Evolutionary conservation across 768 basidiomycete species (phyloP).

Genomic region (Solioccasus polychromus): DNA sequence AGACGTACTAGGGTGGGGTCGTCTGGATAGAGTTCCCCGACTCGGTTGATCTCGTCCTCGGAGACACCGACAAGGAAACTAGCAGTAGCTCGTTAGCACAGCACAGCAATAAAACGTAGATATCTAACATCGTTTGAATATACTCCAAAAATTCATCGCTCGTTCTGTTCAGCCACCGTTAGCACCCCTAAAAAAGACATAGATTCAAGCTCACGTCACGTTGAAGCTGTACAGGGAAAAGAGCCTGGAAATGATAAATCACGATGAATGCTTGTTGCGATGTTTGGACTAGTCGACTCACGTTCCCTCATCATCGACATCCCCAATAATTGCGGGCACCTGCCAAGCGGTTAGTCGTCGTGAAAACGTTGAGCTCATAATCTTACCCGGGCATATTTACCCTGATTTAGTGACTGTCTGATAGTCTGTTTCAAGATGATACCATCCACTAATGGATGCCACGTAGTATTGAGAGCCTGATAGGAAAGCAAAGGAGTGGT

Average conservation of each 20-base stretch:
- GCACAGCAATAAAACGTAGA: not conserved
- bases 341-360: not conserved
- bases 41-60: slow-evolving; percentile 1
- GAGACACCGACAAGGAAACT: slow-evolving; percentile 13
- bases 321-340: slow-evolving; percentile 32
- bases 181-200: not conserved
- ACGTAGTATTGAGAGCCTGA: slow-evolving; percentile 8
- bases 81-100: not conserved
- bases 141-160: slow-evolving; percentile 2
- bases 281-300: slow-evolving; percentile 16
- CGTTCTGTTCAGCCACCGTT: not conserved
- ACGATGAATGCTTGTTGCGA: not conserved
- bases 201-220: slow-evolving; percentile 23
- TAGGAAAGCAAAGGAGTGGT: slow-evolving; percentile 12
- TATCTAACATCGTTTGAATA: not conserved
- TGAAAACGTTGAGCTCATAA: not conserved
- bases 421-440: slow-evolving; percentile 34
- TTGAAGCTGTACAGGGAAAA: slow-evolving; percentile 25
- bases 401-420: slow-evolving; percentile 15
- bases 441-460: slow-evolving; percentile 8
- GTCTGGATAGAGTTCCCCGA: slow-evolving; percentile 4
- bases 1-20: slow-evolving; percentile 5
- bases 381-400: slow-evolving; percentile 31
- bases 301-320: slow-evolving; percentile 42
- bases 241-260: slow-evolving; percentile 16